Evolutionary conservation across 176 grass and related monocot genomes (phyloP).

Genomic region (Lolium perenne): DNA sequence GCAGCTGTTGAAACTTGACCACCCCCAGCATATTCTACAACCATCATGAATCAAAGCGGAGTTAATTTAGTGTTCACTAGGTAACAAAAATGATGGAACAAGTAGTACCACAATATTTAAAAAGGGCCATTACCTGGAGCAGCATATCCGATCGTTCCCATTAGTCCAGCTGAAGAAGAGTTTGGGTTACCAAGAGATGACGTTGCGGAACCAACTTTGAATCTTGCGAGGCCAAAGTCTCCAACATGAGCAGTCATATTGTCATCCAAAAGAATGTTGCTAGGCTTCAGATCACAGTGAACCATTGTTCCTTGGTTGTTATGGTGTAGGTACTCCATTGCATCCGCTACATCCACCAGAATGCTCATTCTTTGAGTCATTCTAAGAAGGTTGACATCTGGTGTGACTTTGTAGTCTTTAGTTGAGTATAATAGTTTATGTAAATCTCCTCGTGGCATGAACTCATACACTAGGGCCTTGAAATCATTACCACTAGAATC

Average conservation of each 20-base stretch:
- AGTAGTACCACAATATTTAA: neutral
- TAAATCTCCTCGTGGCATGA: neutral
- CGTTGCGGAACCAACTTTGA: neutral
- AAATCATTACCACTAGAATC: neutral
- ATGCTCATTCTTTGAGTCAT: neutral
- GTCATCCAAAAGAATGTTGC: neutral
- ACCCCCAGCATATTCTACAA: neutral
- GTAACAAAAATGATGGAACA: no score
- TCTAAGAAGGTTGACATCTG: neutral
- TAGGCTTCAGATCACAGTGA: neutral
- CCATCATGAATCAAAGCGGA: neutral
- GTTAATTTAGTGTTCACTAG: no score
- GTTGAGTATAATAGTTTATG: neutral
- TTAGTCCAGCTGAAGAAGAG: neutral
- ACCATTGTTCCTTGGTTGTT: neutral
- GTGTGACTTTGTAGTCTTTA: neutral
- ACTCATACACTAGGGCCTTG: neutral
- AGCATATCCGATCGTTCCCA: neutral
- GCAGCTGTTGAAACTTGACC: neutral
- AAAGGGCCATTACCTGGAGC: neutral
- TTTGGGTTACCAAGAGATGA: neutral
- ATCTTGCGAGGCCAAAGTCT: neutral
- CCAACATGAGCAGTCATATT: neutral
- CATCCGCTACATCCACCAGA: neutral
- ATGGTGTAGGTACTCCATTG: neutral